phyloP scores from a whole-genome alignment of 257 asterid species.

The Petunia secreta region DNA sequence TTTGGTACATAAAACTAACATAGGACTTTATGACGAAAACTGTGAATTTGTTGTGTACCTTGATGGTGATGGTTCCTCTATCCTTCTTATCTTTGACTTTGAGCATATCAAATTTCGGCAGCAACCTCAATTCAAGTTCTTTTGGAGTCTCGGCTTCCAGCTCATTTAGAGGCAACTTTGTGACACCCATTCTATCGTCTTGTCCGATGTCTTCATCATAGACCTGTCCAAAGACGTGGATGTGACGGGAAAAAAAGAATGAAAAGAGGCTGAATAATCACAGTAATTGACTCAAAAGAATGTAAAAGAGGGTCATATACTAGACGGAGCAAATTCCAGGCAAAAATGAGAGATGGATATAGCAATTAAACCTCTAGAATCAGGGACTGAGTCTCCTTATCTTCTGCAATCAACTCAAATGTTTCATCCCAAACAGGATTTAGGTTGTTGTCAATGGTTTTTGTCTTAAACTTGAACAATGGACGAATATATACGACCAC shows the following conservation, averaged over 20 bases:
- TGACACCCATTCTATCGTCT: slow-evolving; percentile 77
- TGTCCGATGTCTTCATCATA: slow-evolving; percentile 88
- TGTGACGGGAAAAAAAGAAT: background rate
- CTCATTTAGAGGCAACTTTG: slow-evolving; percentile 66
- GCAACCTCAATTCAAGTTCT: slow-evolving; percentile 59
- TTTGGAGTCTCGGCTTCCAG: slow-evolving; percentile 66
- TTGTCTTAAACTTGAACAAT: slow-evolving; percentile 84
- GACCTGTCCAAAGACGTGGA: slow-evolving; percentile 50
- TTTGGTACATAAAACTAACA: too few relatives aligned
- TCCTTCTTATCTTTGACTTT: slow-evolving; percentile 91
- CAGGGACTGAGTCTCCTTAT: slow-evolving; percentile 93
- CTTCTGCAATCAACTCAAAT: slow-evolving; percentile 86
- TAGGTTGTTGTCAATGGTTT: slow-evolving; percentile 85
- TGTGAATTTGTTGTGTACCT: slow-evolving; percentile 48
- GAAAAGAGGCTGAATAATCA: background rate
- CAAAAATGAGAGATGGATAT: background rate
- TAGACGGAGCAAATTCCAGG: background rate
- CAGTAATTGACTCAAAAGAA: background rate
- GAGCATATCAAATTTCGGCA: slow-evolving; percentile 86
- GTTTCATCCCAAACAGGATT: slow-evolving; percentile 89
- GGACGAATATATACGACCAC: slow-evolving; percentile 78
- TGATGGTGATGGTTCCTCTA: slow-evolving; percentile 71
- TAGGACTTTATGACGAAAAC: background rate
- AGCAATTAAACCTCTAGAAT: slow-evolving; percentile 66
- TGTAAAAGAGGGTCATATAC: background rate